Conservation (phyloP, 2,329 filamentous ascomycete species). For the Phialocephala sp. region DNA sequence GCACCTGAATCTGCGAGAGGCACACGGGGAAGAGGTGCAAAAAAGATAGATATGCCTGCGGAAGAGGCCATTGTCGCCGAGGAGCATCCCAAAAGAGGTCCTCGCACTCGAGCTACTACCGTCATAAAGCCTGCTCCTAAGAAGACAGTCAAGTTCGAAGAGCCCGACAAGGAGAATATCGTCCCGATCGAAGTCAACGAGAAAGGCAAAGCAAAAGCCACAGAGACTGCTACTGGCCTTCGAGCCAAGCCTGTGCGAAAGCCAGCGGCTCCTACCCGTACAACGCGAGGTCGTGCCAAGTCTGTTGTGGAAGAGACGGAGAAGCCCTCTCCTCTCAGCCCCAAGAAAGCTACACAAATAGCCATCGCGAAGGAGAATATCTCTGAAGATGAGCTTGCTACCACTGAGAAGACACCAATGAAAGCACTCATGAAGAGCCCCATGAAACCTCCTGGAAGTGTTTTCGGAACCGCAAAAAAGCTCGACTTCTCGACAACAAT, state of each 20-base stretch:
- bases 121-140: slow-evolving; percentile 54
- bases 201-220: slow-evolving; percentile 46
- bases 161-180: slow-evolving; percentile 68
- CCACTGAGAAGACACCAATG: slow-evolving; percentile 55
- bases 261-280: slow-evolving; percentile 43
- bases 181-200: slow-evolving; percentile 50
- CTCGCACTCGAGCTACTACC: slow-evolving; percentile 45
- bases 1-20: slow-evolving; percentile 30
- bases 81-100: slow-evolving; percentile 46
- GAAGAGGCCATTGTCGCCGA: slow-evolving; percentile 41
- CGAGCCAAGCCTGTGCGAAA: slow-evolving; percentile 57
- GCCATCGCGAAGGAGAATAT: slow-evolving; percentile 50
- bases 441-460: slow-evolving; percentile 52
- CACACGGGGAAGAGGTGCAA: slow-evolving; percentile 36
- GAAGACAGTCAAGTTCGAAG: slow-evolving; percentile 67
- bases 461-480: slow-evolving; percentile 44
- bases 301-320: slow-evolving; percentile 41
- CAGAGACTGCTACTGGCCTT: slow-evolving; percentile 47
- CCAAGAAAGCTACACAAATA: slow-evolving; percentile 68
- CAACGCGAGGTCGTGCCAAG: slow-evolving; percentile 41
- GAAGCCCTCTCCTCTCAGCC: slow-evolving; percentile 61
- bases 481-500: slow-evolving; percentile 44
- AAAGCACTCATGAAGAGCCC: slow-evolving; percentile 62
- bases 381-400: slow-evolving; percentile 66
- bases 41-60: slow-evolving; percentile 34